Evolutionary conservation across 2,329 filamentous ascomycete genomes (phyloP).

Genomic region (Beauveria sp.): DNA sequence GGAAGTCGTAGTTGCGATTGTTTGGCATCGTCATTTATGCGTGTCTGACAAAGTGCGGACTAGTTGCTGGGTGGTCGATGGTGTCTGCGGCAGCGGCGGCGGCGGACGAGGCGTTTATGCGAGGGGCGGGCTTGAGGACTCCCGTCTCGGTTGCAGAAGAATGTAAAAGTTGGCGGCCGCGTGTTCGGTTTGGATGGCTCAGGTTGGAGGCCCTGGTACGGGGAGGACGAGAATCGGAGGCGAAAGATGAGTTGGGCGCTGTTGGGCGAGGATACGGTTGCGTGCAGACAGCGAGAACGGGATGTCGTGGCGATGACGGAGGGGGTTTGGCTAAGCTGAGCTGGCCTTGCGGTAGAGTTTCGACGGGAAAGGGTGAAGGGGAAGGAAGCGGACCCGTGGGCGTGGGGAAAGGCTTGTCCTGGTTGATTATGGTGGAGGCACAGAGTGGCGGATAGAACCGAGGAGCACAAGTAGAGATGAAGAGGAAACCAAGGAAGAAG

Average conservation of each 20-base stretch:
- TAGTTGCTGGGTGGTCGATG: background rate
- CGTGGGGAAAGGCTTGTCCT: slow-evolving; percentile 9
- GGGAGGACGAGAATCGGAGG: background rate
- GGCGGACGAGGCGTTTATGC: slow-evolving; percentile 5
- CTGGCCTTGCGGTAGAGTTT: background rate
- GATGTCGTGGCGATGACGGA: slow-evolving; percentile 5
- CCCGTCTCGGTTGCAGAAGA: background rate
- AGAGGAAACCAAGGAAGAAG: background rate
- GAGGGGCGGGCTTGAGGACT: background rate
- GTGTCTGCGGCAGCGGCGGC: background rate
- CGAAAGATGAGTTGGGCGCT: background rate
- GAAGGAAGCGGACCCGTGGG: slow-evolving; percentile 5
- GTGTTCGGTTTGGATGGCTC: background rate
- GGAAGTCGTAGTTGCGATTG: slow-evolving; percentile 98
- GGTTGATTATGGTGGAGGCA: background rate
- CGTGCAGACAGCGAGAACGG: background rate
- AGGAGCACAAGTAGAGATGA: background rate
- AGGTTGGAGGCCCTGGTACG: background rate
- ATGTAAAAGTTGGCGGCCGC: background rate
- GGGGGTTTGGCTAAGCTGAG: slow-evolving; percentile 1
- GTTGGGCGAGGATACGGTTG: background rate
- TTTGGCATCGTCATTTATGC: slow-evolving; percentile 67
- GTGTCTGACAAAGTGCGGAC: background rate
- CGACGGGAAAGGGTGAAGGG: slow-evolving; percentile 8
- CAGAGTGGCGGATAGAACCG: background rate